These are phyloP conservation scores for Sphaerulina populicola DNA, from an alignment of 2,329 filamentous ascomycete species.

Conservation along the genomic window DNA sequence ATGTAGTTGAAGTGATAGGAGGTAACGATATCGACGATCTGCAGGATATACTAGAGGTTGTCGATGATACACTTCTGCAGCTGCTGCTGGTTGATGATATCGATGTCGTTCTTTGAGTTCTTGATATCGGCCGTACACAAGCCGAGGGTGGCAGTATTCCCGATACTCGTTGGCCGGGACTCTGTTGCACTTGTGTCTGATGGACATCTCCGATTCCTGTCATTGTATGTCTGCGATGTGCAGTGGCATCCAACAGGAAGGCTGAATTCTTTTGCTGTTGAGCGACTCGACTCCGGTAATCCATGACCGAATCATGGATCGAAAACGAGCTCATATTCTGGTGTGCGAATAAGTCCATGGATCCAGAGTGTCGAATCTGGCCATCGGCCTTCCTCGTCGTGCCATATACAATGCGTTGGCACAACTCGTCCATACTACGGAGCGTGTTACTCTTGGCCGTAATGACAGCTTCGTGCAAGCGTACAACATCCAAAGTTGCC, in stretches of 20 bases:
- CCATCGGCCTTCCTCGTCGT: not conserved
- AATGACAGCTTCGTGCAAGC: constrained; percentile 33
- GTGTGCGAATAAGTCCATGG: not conserved
- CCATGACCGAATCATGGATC: not conserved
- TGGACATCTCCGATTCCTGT: not conserved
- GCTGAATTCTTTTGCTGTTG: not conserved
- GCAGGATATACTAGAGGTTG: not conserved
- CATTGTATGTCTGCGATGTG: not conserved
- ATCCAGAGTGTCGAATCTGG: not conserved
- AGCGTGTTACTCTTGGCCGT: constrained; percentile 12
- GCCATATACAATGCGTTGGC: constrained; percentile 16
- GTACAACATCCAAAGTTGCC: constrained; percentile 29
- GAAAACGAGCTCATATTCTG: not conserved
- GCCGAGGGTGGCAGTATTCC: too few relatives aligned
- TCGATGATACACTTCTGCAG: constrained; percentile 1
- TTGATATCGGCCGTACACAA: too few relatives aligned
- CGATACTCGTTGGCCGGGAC: not conserved
- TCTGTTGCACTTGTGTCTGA: not conserved
- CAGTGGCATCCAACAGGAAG: not conserved
- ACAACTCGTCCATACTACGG: constrained; percentile 28
- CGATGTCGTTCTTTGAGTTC: not conserved
- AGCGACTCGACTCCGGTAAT: not conserved
- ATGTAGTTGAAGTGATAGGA: not conserved
- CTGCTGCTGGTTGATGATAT: constrained; percentile 1
- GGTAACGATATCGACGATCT: constrained; percentile 2